These are phyloP conservation scores for Ceratopteris richardii DNA, from an alignment of 75 land plant genomes.

Conservation along the genomic window DNA sequence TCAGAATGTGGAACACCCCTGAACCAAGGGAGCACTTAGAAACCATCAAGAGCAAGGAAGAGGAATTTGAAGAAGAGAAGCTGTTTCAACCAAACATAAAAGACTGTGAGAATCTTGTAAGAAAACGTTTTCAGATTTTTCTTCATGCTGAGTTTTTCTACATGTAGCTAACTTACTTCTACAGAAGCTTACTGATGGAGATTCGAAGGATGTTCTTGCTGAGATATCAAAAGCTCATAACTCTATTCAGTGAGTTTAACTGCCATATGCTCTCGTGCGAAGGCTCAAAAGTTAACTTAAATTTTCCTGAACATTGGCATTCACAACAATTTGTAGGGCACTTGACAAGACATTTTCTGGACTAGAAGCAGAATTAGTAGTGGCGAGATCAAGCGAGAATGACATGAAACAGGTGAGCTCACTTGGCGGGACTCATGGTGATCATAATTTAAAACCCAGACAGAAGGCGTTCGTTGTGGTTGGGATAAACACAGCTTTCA, in stretches of 20 bases:
- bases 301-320: not conserved
- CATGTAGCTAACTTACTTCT: not conserved
- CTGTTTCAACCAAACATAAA: not conserved
- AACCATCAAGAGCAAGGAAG: not conserved
- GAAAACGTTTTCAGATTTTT: not conserved
- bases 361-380: constrained; percentile 67
- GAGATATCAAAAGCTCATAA: constrained; percentile 52
- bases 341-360: constrained; percentile 71
- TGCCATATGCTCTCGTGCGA: not conserved
- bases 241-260: constrained; percentile 44
- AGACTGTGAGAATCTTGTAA: constrained; percentile 5
- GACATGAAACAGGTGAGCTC: constrained; percentile 1
- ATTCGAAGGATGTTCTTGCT: constrained; percentile 30
- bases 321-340: constrained; percentile 22
- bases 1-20: constrained; percentile 5
- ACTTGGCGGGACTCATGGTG: not conserved
- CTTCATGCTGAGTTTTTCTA: not conserved
- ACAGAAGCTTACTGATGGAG: constrained; percentile 34
- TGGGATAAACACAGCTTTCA: constrained; percentile 76
- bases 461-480: constrained; percentile 59
- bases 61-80: not conserved
- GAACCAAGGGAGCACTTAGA: constrained; percentile 1
- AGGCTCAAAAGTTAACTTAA: too few species aligned
- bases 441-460: constrained; percentile 8
- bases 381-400: constrained; percentile 17